These are phyloP conservation scores for Helichrysum umbraculigerum DNA, from an alignment of 129 eudicot genomes.

Conservation along the genomic window DNA sequence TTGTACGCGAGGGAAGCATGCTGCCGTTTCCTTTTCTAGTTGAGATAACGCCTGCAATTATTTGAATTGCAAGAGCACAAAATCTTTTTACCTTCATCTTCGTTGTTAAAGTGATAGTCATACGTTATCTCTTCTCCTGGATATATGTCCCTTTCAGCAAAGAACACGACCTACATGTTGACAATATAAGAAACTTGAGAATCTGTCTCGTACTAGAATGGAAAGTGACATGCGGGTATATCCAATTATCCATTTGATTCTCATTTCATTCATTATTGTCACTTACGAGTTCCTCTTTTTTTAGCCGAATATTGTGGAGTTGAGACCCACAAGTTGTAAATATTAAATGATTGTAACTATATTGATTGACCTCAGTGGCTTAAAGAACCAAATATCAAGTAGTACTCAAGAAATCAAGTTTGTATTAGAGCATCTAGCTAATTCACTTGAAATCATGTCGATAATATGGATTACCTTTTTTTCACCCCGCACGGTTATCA, in stretches of 20 bases:
- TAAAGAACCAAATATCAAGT: too few species aligned
- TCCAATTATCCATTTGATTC: not conserved
- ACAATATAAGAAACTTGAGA: not conserved
- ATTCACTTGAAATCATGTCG: not conserved
- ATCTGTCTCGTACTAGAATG: not conserved
- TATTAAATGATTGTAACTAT: not conserved
- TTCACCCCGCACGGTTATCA: conserved; percentile 64
- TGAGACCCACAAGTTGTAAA: not conserved
- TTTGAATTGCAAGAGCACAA: conserved; percentile 70
- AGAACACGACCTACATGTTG: conserved; percentile 62
- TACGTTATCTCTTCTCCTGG: conserved; percentile 94
- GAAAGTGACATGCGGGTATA: not conserved
- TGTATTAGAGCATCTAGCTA: too few species aligned
- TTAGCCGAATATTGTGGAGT: not conserved
- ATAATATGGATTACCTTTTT: conserved; percentile 56
- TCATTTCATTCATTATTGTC: not conserved
- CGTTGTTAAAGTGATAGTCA: conserved; percentile 80
- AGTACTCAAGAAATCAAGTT: too few species aligned
- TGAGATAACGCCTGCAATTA: conserved; percentile 68
- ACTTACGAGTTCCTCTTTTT: not conserved
- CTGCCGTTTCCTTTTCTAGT: conserved; percentile 23
- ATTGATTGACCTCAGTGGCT: too few species aligned
- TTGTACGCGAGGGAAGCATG: conserved; percentile 9
- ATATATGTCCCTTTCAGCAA: conserved; percentile 75
- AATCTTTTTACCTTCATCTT: conserved; percentile 82